These are phyloP conservation scores for Neocallimastix lanati DNA, from an alignment of 192 early-diverging fungal species.

Conservation along the genomic window DNA sequence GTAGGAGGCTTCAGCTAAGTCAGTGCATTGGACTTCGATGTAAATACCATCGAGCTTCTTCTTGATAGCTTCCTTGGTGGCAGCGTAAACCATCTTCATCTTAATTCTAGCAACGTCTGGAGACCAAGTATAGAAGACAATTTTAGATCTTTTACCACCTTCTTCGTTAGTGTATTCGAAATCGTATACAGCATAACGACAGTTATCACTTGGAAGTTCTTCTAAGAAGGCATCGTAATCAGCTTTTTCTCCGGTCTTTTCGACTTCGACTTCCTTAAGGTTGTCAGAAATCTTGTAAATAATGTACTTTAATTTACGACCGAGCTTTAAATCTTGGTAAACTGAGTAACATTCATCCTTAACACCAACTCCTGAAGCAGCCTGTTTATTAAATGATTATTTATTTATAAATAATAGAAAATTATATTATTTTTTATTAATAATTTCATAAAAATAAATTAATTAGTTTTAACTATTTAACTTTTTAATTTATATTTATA, in stretches of 20 bases:
- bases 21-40: slow-evolving; percentile 71
- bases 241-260: slow-evolving; percentile 18
- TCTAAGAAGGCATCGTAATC: slow-evolving; percentile 52
- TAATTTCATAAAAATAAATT: too few relatives aligned
- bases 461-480: too few relatives aligned
- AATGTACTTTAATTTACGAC: slow-evolving; percentile 55
- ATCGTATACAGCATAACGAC: slow-evolving; percentile 81
- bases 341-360: slow-evolving; percentile 31
- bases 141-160: slow-evolving; percentile 60
- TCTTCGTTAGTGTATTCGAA: slow-evolving; percentile 51
- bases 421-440: too few relatives aligned
- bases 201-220: slow-evolving; percentile 34
- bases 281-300: slow-evolving; percentile 65
- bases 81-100: slow-evolving; percentile 81
- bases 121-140: slow-evolving; percentile 69
- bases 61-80: slow-evolving; percentile 61
- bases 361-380: slow-evolving; percentile 47
- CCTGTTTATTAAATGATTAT: too few relatives aligned
- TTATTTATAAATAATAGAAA: too few relatives aligned
- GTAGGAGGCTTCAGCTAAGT: slow-evolving; percentile 38
- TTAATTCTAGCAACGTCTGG: slow-evolving; percentile 60
- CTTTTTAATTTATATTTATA: too few relatives aligned
- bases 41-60: slow-evolving; percentile 51
- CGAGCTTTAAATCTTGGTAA: slow-evolving; percentile 56
- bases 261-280: slow-evolving; percentile 46